A percentile compares a stretch with the other conserved stretches of the same genome.
These are phyloP conservation scores for Lasiodiplodia citricola DNA, from an alignment of 2,329 filamentous ascomycete genomes.

Conservation along the genomic window DNA sequence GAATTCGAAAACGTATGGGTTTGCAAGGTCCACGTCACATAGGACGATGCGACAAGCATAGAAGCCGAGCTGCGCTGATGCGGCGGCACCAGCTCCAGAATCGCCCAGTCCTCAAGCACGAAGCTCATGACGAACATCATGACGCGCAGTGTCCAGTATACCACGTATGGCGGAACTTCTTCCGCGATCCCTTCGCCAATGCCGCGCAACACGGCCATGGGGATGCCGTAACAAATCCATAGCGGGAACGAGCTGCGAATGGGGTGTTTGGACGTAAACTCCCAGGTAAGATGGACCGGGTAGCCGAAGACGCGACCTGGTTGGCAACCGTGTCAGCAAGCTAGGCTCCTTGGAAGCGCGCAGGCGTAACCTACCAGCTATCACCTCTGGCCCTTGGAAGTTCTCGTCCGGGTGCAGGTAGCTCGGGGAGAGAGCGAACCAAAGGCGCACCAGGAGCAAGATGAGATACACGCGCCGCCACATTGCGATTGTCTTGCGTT, in stretches of 20 bases:
- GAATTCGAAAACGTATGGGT: constrained; percentile 99
- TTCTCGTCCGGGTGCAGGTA: constrained; percentile 99
- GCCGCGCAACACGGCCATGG: constrained; percentile 92
- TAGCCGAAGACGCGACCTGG: constrained; percentile 91
- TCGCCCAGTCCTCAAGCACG: constrained; percentile 95
- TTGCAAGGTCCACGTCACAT: constrained; percentile 98
- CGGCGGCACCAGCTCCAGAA: constrained; percentile 84
- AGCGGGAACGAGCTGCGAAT: constrained; percentile 96
- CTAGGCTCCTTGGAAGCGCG: constrained; percentile 25
- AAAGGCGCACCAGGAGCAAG: constrained; percentile 84
- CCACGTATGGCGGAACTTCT: constrained; percentile 78
- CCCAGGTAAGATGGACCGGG: constrained; percentile 89
- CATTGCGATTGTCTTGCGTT: constrained; percentile 59
- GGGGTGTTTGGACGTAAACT: constrained; percentile 86
- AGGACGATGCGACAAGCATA: constrained; percentile 91
- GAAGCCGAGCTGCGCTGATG: constrained; percentile 66
- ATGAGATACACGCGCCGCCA: constrained; percentile 90
- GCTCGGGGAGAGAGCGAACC: constrained; percentile 91
- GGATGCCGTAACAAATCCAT: constrained; percentile 93
- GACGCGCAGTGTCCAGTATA: constrained; percentile 87
- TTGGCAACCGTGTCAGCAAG: background rate
- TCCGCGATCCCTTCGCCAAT: constrained; percentile 86
- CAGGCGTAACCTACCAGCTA: constrained; percentile 73
- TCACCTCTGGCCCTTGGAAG: constrained; percentile 97
- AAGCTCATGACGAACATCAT: constrained; percentile 96